phyloP scores from a whole-genome alignment of 2,329 filamentous ascomycete species.

The Fusarium bactridioides region DNA sequence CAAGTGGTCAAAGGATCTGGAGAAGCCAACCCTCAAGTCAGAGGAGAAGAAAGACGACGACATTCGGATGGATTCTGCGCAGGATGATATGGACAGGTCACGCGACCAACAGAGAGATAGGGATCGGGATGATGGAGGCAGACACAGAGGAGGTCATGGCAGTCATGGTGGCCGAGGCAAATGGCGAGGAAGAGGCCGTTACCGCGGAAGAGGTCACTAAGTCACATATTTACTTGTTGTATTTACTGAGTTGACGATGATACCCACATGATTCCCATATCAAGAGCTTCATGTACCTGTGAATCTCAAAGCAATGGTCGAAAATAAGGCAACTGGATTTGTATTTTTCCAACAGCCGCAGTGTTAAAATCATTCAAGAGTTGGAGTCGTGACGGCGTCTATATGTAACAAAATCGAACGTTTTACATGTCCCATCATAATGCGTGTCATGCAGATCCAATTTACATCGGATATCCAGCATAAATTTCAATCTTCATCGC shows the following conservation, averaged over 20 bases:
- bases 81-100: slow-evolving; percentile 50
- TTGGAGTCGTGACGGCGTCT: slow-evolving; percentile 45
- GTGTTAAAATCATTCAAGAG: slow-evolving; percentile 26
- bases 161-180: slow-evolving; percentile 45
- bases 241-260: slow-evolving; percentile 23
- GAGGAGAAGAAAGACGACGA: slow-evolving; percentile 68
- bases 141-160: slow-evolving; percentile 45
- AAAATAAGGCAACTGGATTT: slow-evolving; percentile 14
- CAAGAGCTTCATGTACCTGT: not conserved
- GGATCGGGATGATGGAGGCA: slow-evolving; percentile 41
- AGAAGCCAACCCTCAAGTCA: slow-evolving; percentile 76
- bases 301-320: not conserved
- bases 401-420: slow-evolving; percentile 37
- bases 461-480: slow-evolving; percentile 17
- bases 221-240: not conserved
- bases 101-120: slow-evolving; percentile 47
- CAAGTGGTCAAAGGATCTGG: slow-evolving; percentile 78
- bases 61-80: slow-evolving; percentile 41
- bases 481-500: slow-evolving; percentile 9
- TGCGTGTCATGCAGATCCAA: slow-evolving; percentile 24
- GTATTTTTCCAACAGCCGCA: slow-evolving; percentile 4
- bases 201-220: slow-evolving; percentile 47
- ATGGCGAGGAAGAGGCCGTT: slow-evolving; percentile 51
- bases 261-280: slow-evolving; percentile 18
- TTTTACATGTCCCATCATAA: slow-evolving; percentile 40